These are phyloP conservation scores for Speleostelium caveatum DNA, from an alignment of 78 protist species.

Conservation along the genomic window DNA sequence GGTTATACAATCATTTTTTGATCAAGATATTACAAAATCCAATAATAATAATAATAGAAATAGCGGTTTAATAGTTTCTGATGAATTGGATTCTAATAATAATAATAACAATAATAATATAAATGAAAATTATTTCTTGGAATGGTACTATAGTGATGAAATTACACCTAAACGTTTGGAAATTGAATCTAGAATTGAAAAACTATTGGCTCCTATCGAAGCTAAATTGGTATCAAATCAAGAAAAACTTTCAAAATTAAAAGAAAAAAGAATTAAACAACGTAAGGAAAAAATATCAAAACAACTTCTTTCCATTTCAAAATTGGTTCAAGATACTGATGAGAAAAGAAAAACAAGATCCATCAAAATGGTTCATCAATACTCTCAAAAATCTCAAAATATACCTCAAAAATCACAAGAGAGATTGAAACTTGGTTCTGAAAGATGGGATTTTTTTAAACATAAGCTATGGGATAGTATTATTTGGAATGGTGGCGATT, in stretches of 20 bases:
- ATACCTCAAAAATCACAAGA: slow-evolving; percentile 61
- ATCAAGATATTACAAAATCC: neutral
- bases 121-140: slow-evolving; percentile 18
- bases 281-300: slow-evolving; percentile 38
- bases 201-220: slow-evolving; percentile 46
- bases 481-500: neutral
- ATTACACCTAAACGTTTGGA: slow-evolving; percentile 44
- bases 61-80: neutral
- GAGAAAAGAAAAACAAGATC: slow-evolving; percentile 44
- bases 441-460: slow-evolving; percentile 47
- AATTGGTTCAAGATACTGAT: slow-evolving; percentile 36
- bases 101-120: neutral
- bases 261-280: slow-evolving; percentile 64
- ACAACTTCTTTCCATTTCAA: slow-evolving; percentile 24
- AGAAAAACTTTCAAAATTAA: slow-evolving; percentile 42
- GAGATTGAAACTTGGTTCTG: slow-evolving; percentile 49
- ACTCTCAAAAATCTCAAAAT: slow-evolving; percentile 23
- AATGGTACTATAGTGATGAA: slow-evolving; percentile 47
- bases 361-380: slow-evolving; percentile 41
- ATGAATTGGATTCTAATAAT: neutral
- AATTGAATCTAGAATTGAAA: slow-evolving; percentile 54
- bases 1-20: slow-evolving; percentile 48
- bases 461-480: slow-evolving; percentile 41
- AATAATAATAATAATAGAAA: neutral
- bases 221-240: slow-evolving; percentile 20